Evolutionary conservation across 176 grass and related monocot species (phyloP), one percentile per base, ranked within the genome.

Genomic region (Zizania latifolia): DNA sequence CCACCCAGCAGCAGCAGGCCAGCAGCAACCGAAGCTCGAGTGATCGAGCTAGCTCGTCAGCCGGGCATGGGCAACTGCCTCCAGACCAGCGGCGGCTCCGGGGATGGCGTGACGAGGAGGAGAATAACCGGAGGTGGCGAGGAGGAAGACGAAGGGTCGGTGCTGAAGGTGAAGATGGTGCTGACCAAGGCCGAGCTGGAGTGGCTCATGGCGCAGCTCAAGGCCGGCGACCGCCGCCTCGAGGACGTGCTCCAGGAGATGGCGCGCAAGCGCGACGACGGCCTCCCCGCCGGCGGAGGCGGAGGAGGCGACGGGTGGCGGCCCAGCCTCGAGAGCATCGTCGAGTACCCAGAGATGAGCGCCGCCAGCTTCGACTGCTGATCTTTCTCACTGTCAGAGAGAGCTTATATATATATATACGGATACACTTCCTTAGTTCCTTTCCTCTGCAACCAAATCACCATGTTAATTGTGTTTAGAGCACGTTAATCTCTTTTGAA

Each of bases 171-270:
- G 33, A 92, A 89, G 86, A 80, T 92, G 72, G 74, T 92, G 37
- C 79, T 92, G 82, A 92, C 86, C 35, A 89, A 84, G 45, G 74
- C 23, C 39, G 90, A 92, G 90, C 90, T 92, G n/a, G 90, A 85
- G 73, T 89, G 82, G 90, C 86, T 92, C 19, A 79, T 86, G 86
- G 63, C 86, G 57, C 85, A 78, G 78, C 82, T 92, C 71, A 89
- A 89, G 58, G 65, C 58, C 72, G 86, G 81, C 53, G 86, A 63
- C 72, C 75, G 83, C 62, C 80, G 84, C 58, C 74, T 89, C 24
- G 74, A 86, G 69, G 90, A 89, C 41, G 90, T 92, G 37, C 68
- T 92, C 50, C 78, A 62, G 38, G 90, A 89, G 83, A 89, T 92
- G 78, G 56, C 36, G 12, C 75, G 69, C 35, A 83, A 75, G 55